Conservation (phyloP, 148 eudicot species). For the Vaccinium myrtillus region DNA sequence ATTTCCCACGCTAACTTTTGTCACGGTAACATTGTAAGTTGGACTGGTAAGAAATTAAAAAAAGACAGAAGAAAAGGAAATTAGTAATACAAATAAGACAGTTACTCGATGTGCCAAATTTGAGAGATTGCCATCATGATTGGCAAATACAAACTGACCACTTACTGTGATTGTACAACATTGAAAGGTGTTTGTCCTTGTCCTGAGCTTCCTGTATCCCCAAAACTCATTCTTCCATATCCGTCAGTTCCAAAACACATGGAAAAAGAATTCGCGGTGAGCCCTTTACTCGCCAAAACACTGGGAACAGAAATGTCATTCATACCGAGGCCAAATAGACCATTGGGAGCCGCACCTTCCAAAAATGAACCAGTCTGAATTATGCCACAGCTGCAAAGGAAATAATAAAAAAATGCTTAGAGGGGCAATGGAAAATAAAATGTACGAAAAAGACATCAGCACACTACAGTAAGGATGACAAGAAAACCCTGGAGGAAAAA, state of each 20-base stretch:
- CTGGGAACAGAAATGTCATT: slow-evolving; percentile 71
- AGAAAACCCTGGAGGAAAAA: neutral
- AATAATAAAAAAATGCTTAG: neutral
- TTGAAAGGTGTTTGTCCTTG: slow-evolving; percentile 71
- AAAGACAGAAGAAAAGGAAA: neutral
- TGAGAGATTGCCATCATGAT: neutral
- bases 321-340: slow-evolving; percentile 85
- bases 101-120: neutral
- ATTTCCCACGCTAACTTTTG: slow-evolving; percentile 48
- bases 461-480: neutral
- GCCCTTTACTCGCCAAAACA: slow-evolving; percentile 58
- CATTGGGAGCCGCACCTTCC: slow-evolving; percentile 83
- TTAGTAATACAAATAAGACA: slow-evolving; percentile 6
- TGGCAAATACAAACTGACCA: neutral
- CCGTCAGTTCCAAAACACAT: slow-evolving; percentile 85
- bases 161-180: slow-evolving; percentile 45
- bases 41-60: slow-evolving; percentile 47
- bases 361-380: slow-evolving; percentile 79
- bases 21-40: slow-evolving; percentile 60
- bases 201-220: slow-evolving; percentile 71
- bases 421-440: slow-evolving; percentile 1
- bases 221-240: slow-evolving; percentile 75
- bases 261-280: slow-evolving; percentile 77
- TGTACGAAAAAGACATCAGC: neutral
- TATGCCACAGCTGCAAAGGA: slow-evolving; percentile 72